phyloP scores from a whole-genome alignment of 129 eudicot species.

The Tanacetum coccineum region DNA sequence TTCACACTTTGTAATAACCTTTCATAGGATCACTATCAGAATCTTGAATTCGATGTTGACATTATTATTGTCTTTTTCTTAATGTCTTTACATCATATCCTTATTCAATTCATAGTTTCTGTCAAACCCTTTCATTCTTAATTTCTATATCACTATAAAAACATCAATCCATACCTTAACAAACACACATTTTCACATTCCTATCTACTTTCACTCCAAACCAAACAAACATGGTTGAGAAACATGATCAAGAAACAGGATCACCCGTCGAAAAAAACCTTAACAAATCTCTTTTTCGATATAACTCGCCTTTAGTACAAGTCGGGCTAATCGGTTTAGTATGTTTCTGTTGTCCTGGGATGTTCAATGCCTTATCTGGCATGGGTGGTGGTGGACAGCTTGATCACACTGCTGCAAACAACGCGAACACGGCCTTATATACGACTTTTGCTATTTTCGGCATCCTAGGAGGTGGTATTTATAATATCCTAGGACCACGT shows the following conservation, averaged over 20 bases:
- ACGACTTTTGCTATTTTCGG: conserved; percentile 92
- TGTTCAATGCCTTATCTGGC: conserved; percentile 97
- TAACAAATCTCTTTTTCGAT: conserved; percentile 40
- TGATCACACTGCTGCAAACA: conserved; percentile 84
- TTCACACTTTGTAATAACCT: not conserved
- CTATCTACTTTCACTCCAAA: not conserved
- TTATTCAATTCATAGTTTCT: too few species aligned
- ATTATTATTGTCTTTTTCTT: not conserved
- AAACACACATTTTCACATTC: not conserved
- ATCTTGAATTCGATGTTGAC: not conserved
- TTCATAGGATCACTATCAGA: not conserved
- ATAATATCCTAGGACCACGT: conserved; percentile 83
- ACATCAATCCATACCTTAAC: not conserved
- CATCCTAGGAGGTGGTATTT: conserved; percentile 85
- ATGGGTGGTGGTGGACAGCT: conserved; percentile 99
- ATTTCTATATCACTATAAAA: conserved; percentile 22
- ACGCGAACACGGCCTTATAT: conserved; percentile 96
- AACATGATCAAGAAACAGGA: conserved; percentile 40
- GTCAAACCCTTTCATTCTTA: not conserved
- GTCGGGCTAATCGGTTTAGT: conserved; percentile 75
- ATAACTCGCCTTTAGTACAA: conserved; percentile 83
- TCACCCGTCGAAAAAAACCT: conserved; percentile 7
- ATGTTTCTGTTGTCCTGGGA: conserved; percentile 95
- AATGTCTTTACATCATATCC: too few species aligned
- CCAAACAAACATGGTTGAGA: conserved; percentile 34